These are phyloP conservation scores for Hypoxylon sp. DNA, from an alignment of 2,329 filamentous ascomycete species.

Conservation along the genomic window DNA sequence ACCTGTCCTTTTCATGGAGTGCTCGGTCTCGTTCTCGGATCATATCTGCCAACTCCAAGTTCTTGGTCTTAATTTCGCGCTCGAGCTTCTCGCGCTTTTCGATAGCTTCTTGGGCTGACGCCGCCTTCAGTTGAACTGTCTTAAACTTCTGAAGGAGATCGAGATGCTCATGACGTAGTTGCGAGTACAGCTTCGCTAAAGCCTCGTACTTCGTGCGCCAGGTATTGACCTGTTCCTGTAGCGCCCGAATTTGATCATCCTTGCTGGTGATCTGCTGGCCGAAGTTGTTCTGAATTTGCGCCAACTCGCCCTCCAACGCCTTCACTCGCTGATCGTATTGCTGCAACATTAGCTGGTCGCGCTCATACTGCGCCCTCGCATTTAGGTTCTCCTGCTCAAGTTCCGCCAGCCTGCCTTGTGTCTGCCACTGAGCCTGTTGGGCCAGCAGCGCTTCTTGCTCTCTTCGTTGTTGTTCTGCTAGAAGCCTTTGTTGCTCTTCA, in stretches of 20 bases:
- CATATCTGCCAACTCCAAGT: slow-evolving; percentile 98
- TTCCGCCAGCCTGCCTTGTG: slow-evolving; percentile 94
- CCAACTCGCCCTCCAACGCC: slow-evolving; percentile 88
- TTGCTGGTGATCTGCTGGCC: slow-evolving; percentile 89
- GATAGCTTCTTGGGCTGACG: slow-evolving; percentile 96
- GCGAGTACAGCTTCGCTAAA: slow-evolving; percentile 95
- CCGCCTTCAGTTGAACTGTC: slow-evolving; percentile 93
- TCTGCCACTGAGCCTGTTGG: slow-evolving; percentile 93
- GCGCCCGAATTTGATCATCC: slow-evolving; percentile 91
- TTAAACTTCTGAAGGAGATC: slow-evolving; percentile 98
- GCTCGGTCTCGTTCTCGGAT: slow-evolving; percentile 96
- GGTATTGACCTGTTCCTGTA: slow-evolving; percentile 97
- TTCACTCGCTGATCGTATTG: slow-evolving; percentile 97
- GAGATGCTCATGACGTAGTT: slow-evolving; percentile 93
- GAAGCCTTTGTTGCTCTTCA: slow-evolving; percentile 90
- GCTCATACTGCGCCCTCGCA: slow-evolving; percentile 93
- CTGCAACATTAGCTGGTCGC: slow-evolving; percentile 96
- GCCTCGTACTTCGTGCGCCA: slow-evolving; percentile 98
- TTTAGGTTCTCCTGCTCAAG: slow-evolving; percentile 95
- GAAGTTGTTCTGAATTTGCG: slow-evolving; percentile 85
- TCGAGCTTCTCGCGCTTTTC: slow-evolving; percentile 95
- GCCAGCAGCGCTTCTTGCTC: slow-evolving; percentile 91
- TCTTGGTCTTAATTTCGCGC: slow-evolving; percentile 99
- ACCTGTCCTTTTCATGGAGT: slow-evolving; percentile 90
- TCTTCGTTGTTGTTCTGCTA: slow-evolving; percentile 89